Conservation (phyloP, 2,329 filamentous ascomycete species). For the Arachnomyces sp. region DNA sequence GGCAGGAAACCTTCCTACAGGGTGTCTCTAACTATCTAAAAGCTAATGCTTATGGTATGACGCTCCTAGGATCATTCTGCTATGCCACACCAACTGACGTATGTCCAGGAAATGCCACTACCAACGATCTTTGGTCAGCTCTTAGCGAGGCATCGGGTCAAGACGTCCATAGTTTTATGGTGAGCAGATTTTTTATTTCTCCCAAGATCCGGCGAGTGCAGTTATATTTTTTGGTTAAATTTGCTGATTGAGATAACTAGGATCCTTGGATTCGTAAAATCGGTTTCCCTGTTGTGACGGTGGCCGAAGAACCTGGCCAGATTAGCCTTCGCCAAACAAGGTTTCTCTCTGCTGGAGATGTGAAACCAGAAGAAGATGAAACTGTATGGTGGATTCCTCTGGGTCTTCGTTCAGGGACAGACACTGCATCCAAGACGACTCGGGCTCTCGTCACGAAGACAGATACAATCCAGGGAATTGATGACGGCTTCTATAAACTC, state of each 20-base stretch:
- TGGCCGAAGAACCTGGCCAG: conserved; percentile 74
- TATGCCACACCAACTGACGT: conserved; percentile 5
- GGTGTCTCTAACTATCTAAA: conserved; percentile 88
- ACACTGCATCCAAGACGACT: conserved; percentile 54
- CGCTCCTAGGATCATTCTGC: background rate
- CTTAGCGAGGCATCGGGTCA: conserved; percentile 79
- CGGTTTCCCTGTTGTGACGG: conserved; percentile 82
- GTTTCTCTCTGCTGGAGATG: conserved; percentile 87
- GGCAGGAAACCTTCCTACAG: conserved; percentile 78
- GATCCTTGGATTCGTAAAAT: conserved; percentile 92
- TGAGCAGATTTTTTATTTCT: conserved; percentile 17
- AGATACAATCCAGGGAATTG: conserved; percentile 58
- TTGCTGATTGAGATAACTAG: conserved; percentile 20
- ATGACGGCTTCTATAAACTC: conserved; percentile 86
- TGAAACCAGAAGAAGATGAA: conserved; percentile 80
- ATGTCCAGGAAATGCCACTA: conserved; percentile 64
- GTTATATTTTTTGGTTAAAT: background rate
- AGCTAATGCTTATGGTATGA: conserved; percentile 68
- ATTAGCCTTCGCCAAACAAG: conserved; percentile 77
- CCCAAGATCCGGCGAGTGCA: background rate
- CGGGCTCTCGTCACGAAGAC: conserved; percentile 68
- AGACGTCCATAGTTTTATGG: conserved; percentile 82
- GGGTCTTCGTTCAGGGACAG: conserved; percentile 67
- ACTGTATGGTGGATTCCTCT: conserved; percentile 96
- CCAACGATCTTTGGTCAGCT: conserved; percentile 82